Evolutionary conservation across 202 grass and related monocot genomes (phyloP).

Genomic region (Miscanthus sacchariflorus): DNA sequence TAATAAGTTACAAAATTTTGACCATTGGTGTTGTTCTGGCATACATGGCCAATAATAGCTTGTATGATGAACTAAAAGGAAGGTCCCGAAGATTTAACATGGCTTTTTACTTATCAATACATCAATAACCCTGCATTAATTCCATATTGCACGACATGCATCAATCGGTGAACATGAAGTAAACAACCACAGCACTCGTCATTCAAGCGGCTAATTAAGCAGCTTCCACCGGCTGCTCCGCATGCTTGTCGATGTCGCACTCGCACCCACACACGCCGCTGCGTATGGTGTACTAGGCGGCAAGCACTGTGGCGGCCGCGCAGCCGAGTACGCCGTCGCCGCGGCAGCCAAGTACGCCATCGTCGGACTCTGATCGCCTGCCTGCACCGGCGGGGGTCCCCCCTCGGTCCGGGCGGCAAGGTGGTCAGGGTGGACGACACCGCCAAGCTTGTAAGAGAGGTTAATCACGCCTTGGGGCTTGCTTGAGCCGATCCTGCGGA

Average conservation of each 20-base stretch:
- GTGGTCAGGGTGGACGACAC: constrained; percentile 21
- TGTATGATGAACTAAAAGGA: too few species aligned
- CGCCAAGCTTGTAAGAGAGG: constrained; percentile 74
- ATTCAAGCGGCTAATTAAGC: background rate
- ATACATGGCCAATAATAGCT: too few species aligned
- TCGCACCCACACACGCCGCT: background rate
- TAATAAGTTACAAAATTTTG: too few species aligned
- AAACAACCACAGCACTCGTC: too few species aligned
- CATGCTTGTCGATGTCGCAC: background rate
- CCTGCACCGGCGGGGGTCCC: background rate
- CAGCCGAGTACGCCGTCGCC: constrained; percentile 40
- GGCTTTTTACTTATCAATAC: too few species aligned
- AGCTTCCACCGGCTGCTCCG: background rate
- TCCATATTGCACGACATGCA: too few species aligned
- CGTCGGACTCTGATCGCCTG: constrained; percentile 4
- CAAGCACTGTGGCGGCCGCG: constrained; percentile 35
- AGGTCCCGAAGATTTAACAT: too few species aligned
- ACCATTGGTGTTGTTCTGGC: too few species aligned
- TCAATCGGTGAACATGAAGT: too few species aligned
- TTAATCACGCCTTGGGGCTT: constrained; percentile 68
- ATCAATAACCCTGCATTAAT: too few species aligned
- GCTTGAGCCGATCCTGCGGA: constrained; percentile 56
- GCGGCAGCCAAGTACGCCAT: constrained; percentile 57
- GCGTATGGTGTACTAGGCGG: constrained; percentile 11
- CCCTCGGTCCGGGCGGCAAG: background rate